Percentiles rank a stretch among this genome's conserved stretches.
Conservation (phyloP, 257 asterid genomes). For the Fraxinus anomala region DNA sequence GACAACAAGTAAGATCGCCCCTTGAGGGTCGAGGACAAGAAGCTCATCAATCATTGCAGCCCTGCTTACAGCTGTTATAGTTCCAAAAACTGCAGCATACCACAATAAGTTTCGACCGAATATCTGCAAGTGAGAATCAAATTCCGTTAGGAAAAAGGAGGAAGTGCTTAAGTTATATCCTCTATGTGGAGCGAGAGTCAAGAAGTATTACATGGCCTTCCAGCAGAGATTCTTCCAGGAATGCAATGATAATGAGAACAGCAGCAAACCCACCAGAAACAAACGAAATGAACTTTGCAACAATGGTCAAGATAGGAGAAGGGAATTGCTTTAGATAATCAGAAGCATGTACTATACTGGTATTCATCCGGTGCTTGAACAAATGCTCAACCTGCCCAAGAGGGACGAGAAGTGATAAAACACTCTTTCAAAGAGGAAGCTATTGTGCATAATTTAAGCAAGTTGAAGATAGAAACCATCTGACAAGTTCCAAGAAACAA, state of each 20-base stretch:
- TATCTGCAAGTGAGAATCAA: slow-evolving; percentile 56
- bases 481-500: slow-evolving; percentile 13
- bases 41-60: slow-evolving; percentile 80
- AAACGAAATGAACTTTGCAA: slow-evolving; percentile 93
- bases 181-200: slow-evolving; percentile 10
- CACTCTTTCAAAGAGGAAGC: slow-evolving; percentile 20
- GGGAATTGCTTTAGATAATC: slow-evolving; percentile 92
- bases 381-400: slow-evolving; percentile 83
- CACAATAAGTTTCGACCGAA: slow-evolving; percentile 93
- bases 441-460: slow-evolving; percentile 5
- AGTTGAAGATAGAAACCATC: background rate
- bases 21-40: slow-evolving; percentile 84
- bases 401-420: slow-evolving; percentile 7
- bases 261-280: slow-evolving; percentile 99
- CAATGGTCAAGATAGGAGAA: slow-evolving; percentile 74
- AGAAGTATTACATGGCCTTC: slow-evolving; percentile 88
- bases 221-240: slow-evolving; percentile 92
- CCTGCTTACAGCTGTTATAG: slow-evolving; percentile 95
- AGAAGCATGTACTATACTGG: slow-evolving; percentile 79
- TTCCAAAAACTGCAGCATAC: slow-evolving; percentile 98
- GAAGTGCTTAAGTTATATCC: slow-evolving; percentile 1
- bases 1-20: slow-evolving; percentile 76
- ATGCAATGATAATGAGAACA: slow-evolving; percentile 88
- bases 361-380: slow-evolving; percentile 88
- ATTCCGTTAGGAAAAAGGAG: slow-evolving; percentile 11